These are phyloP conservation scores for Suillus ampliporus DNA, from an alignment of 768 basidiomycete genomes.

Conservation along the genomic window DNA sequence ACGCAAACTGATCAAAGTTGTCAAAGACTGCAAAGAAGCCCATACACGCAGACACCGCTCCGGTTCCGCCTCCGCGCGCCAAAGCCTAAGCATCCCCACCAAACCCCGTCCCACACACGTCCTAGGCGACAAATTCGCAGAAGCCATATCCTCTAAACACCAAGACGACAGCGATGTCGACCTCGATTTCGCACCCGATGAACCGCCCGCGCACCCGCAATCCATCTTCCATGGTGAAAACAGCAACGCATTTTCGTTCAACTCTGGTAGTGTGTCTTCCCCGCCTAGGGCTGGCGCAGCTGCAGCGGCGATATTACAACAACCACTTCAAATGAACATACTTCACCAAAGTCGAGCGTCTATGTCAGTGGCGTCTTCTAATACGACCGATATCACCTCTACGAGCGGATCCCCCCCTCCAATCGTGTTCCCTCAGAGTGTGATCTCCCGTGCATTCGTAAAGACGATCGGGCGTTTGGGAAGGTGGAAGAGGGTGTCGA, in stretches of 20 bases:
- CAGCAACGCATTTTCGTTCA: slow-evolving; percentile 50
- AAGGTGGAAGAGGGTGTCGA: slow-evolving; percentile 80
- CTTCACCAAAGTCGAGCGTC: slow-evolving; percentile 50
- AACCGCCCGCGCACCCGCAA: slow-evolving; percentile 32
- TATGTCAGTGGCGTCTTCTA: slow-evolving; percentile 27
- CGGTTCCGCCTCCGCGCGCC: slow-evolving; percentile 33
- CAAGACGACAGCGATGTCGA: slow-evolving; percentile 77
- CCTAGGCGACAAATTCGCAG: slow-evolving; percentile 70
- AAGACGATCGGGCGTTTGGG: slow-evolving; percentile 85
- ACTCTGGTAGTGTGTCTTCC: slow-evolving; percentile 29
- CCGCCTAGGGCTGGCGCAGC: slow-evolving; percentile 55
- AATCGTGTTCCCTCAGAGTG: slow-evolving; percentile 56
- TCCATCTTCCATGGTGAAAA: slow-evolving; percentile 48
- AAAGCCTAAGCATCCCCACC: slow-evolving; percentile 28
- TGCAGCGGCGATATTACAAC: slow-evolving; percentile 66
- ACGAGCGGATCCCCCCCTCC: slow-evolving; percentile 32
- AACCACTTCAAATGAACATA: slow-evolving; percentile 60
- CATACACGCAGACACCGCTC: slow-evolving; percentile 51
- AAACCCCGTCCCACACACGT: slow-evolving; percentile 49
- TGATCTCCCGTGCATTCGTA: slow-evolving; percentile 76
- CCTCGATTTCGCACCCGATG: slow-evolving; percentile 72
- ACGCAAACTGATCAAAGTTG: slow-evolving; percentile 81
- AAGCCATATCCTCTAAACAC: slow-evolving; percentile 47
- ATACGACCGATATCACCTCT: slow-evolving; percentile 9
- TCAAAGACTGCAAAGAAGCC: slow-evolving; percentile 77